A percentile compares a stretch with the other conserved stretches of the same genome.
These are phyloP conservation scores for Suillus weaverae DNA, from an alignment of 768 basidiomycete species.

Conservation along the genomic window DNA sequence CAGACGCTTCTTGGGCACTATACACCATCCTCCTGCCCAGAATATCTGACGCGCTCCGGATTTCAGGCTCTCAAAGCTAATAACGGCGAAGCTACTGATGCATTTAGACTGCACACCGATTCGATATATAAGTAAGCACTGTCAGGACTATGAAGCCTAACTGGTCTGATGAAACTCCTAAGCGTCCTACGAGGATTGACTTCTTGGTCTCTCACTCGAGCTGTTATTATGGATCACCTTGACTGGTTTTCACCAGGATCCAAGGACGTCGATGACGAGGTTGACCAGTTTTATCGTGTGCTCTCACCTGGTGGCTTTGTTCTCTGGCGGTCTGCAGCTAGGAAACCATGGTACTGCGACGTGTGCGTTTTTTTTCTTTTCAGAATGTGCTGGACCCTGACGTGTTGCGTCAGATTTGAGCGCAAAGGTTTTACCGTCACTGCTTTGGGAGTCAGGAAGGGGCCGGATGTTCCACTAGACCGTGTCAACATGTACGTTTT, in stretches of 20 bases:
- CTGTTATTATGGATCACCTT: slow-evolving; percentile 72
- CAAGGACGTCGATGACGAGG: slow-evolving; percentile 50
- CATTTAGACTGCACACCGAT: slow-evolving; percentile 72
- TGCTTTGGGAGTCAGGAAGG: slow-evolving; percentile 52
- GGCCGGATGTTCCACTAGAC: slow-evolving; percentile 52
- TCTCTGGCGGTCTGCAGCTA: slow-evolving; percentile 66
- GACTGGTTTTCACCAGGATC: slow-evolving; percentile 57
- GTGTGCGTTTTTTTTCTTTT: slow-evolving; percentile 30
- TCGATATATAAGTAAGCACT: slow-evolving; percentile 59
- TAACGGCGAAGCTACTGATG: slow-evolving; percentile 44
- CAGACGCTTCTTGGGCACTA: slow-evolving; percentile 53
- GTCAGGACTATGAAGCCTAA: not conserved
- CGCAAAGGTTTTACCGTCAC: slow-evolving; percentile 53
- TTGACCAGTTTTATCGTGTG: slow-evolving; percentile 53
- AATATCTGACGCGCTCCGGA: slow-evolving; percentile 61
- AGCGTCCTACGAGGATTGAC: slow-evolving; percentile 48
- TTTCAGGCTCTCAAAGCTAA: slow-evolving; percentile 56
- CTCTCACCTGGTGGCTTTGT: slow-evolving; percentile 59
- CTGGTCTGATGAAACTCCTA: not conserved
- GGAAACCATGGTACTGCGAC: slow-evolving; percentile 64
- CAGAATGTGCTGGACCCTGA: not conserved
- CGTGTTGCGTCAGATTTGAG: slow-evolving; percentile 40
- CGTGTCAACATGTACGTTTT: slow-evolving; percentile 65
- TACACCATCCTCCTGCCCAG: slow-evolving; percentile 57
- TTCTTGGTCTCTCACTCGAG: slow-evolving; percentile 54